Base-by-base conservation (phyloP, 192 early-diverging fungal genomes). In the Podila minutissima region DNA sequence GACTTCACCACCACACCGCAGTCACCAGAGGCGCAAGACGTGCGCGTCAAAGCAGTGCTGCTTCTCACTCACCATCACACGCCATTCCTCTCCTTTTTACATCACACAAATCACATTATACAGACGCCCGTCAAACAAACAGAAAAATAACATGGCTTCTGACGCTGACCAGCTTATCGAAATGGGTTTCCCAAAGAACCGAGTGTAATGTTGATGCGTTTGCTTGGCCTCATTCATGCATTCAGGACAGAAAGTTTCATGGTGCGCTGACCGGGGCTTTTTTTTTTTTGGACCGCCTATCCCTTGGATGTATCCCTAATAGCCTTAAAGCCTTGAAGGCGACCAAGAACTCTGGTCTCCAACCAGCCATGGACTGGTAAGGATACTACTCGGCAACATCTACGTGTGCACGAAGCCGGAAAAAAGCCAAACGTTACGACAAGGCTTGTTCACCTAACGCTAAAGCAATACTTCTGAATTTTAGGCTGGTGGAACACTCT, bases 281-380 rank as follows among this genome's bases (percentile, higher is more conserved):
- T 12, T 20, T 19, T 61, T 33, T 0, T 26, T 7, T 29, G 29
- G 29, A 29, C 31, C 32, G 3, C n/a, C 33, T 6, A 33, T 8
- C 53, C 22, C 4, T 22, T 15, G n/a, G 17, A 55, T 12, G 5
- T 8, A 2, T 26, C 2, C 8, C n/a, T 55, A 12, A n/a, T 69
- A 81, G 77, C 66, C 77, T 81, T 33, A 81, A 73, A 57, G 95
- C 95, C 3, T 66, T 92, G 70, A 91, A 88, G 26, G 91, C 85
- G 11, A 95, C 93, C 4, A 91, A 92, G 57, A 89, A 89, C 74
- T 87, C 91, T 32, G 94, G 95, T 37, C 79, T 95, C 37, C 94
- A 96, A 73, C 88, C 93, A 29, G 94, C 94, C 1, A 91, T 96
- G 92, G 94, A 96, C 69, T 96, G 95, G 95, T 93, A 84, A 35